A percentile compares a stretch with the other conserved stretches of the same genome.
phyloP scores from a whole-genome alignment of 805 yeast genomes.

The Kuraishia piskuri region DNA sequence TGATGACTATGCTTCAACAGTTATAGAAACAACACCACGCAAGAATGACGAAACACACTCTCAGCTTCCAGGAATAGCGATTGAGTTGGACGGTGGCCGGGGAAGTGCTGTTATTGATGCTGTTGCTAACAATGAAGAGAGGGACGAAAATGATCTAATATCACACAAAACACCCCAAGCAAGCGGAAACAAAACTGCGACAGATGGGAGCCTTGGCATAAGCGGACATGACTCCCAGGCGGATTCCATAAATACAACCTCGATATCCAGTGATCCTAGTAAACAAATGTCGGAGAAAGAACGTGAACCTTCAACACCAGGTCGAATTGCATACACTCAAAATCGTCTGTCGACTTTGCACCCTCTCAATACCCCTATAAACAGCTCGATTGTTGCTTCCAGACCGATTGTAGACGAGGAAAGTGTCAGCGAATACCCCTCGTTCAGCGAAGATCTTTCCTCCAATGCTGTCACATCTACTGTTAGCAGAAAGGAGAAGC shows the following conservation, averaged over 20 bases:
- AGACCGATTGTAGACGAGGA: not conserved
- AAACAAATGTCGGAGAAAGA: not conserved
- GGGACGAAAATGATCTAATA: no score
- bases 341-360: not conserved
- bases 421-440: not conserved
- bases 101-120: no score
- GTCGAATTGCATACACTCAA: not conserved
- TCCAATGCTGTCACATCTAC: not conserved
- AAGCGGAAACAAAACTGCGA: no score
- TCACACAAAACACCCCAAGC: no score
- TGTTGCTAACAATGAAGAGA: no score
- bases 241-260: no score
- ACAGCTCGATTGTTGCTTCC: not conserved
- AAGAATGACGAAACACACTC: not conserved
- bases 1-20: not conserved
- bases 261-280: not conserved
- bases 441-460: not conserved
- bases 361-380: not conserved
- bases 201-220: no score
- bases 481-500: not conserved
- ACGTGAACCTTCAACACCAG: not conserved
- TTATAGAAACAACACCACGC: not conserved
- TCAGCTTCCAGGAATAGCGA: not conserved
- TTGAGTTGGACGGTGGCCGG: no score
- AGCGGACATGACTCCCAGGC: no score